Percentiles rank a stretch among this genome's conserved stretches.
phyloP scores from a whole-genome alignment of 805 yeast genomes.

The Ogataea siamensis region DNA sequence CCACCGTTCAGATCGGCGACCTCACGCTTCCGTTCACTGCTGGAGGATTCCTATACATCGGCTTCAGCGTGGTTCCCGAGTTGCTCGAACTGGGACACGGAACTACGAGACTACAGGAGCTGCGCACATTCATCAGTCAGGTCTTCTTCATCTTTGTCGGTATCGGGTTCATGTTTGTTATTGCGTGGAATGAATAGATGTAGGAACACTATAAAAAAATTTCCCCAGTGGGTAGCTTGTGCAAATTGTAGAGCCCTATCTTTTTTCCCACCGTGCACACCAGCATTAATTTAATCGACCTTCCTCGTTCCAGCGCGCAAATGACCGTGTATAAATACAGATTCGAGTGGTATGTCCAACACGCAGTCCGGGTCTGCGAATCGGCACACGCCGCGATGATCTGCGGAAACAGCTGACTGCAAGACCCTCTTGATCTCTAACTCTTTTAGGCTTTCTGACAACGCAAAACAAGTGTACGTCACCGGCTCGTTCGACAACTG shows the following conservation, averaged over 20 bases:
- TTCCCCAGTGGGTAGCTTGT: constrained; percentile 5
- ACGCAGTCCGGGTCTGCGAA: no score
- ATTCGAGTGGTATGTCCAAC: constrained; percentile 28
- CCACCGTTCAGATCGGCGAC: constrained; percentile 50
- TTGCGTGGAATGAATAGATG: constrained; percentile 44
- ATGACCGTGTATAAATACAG: constrained; percentile 23
- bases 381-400: no score
- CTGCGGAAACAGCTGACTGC: constrained; percentile 3
- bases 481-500: constrained; percentile 63
- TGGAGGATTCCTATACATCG: constrained; percentile 73
- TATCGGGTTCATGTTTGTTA: constrained; percentile 52
- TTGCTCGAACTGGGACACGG: constrained; percentile 45
- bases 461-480: constrained; percentile 45
- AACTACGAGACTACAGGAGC: constrained; percentile 38
- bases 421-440: not conserved
- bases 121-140: constrained; percentile 44
- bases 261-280: constrained; percentile 1
- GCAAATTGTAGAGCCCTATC: constrained; percentile 1
- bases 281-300: not conserved
- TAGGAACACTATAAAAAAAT: not conserved
- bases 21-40: constrained; percentile 69
- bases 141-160: constrained; percentile 51
- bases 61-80: constrained; percentile 77
- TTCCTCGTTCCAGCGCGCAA: not conserved
- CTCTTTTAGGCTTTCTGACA: constrained; percentile 30